Evolutionary conservation across 2,329 filamentous ascomycete species (phyloP).

Genomic region (Ascomycota sp.): DNA sequence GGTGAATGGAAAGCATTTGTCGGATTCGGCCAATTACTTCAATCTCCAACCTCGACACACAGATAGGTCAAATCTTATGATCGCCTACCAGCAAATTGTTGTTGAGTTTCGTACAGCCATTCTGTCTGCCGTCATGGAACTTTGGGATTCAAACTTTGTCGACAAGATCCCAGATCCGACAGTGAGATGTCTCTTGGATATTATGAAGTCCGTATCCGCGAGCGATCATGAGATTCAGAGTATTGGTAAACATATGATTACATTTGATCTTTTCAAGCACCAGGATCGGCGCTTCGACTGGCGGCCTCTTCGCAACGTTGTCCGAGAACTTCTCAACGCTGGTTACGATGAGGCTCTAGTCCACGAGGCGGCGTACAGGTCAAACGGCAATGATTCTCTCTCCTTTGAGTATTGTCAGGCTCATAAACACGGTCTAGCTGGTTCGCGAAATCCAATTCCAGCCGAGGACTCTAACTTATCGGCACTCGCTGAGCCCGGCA

Average conservation of each 20-base stretch:
- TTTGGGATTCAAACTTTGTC: slow-evolving; percentile 71
- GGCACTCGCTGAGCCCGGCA: slow-evolving; percentile 8
- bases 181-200: slow-evolving; percentile 59
- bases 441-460: slow-evolving; percentile 45
- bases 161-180: slow-evolving; percentile 60
- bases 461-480: slow-evolving; percentile 27
- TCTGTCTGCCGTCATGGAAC: slow-evolving; percentile 47
- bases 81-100: slow-evolving; percentile 47
- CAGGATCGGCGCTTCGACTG: slow-evolving; percentile 24
- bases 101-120: slow-evolving; percentile 68
- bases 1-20: slow-evolving; percentile 54
- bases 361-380: slow-evolving; percentile 62
- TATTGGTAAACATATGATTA: slow-evolving; percentile 27
- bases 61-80: slow-evolving; percentile 19
- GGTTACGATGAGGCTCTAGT: slow-evolving; percentile 35
- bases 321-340: slow-evolving; percentile 12
- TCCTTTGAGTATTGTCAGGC: slow-evolving; percentile 57
- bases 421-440: slow-evolving; percentile 31
- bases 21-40: slow-evolving; percentile 45
- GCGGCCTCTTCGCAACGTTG: slow-evolving; percentile 10
- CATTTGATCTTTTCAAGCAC: slow-evolving; percentile 21
- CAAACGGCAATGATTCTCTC: slow-evolving; percentile 38
- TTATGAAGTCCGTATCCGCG: slow-evolving; percentile 54
- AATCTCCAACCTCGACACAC: slow-evolving; percentile 17
- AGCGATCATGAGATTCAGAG: slow-evolving; percentile 52